Base-by-base conservation (phyloP, 2,329 filamentous ascomycete species). In the Penicillium corylophilum region DNA sequence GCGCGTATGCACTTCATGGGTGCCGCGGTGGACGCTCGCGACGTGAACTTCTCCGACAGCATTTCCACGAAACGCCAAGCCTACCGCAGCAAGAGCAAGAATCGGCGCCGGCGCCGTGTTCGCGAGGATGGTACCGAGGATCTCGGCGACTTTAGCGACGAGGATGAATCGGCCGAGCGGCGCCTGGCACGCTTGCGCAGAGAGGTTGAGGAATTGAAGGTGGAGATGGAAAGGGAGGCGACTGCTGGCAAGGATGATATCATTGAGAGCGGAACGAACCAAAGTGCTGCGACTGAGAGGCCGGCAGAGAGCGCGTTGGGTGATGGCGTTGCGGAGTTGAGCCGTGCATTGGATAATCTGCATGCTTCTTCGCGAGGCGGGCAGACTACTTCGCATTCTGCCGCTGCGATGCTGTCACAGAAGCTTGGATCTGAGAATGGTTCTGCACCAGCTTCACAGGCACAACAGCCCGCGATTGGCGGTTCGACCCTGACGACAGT, bases 11-110 rank as follows among this genome's bases (percentile, higher is more conserved):
- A 86, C 39, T 99, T 99, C 69, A 79, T 87, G 48, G 86, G 89
- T 2, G 79, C 88, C 9, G 81, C 83, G 36, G 84, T 95, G 28
- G 88, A 95, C 66, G 86, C 90, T 5, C 81, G 82, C 46, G 84
- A 87, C 20, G 89, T 88, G 22, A 90, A 96, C 71, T 94, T 96
- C 70, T 95, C 92, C 2, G 92, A 96, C 71, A 87, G 92, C 47
- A 85, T 97, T 33, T 85, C 85, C 53, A 84, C 84, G 42, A 93
- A 93, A 71, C 83, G 89, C 56, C 90, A 88, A 71, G 90, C 90
- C 22, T 96, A 96, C 76, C 86, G 85, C 60, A 85, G 86, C 31
- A 86, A 87, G 6, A 89, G 81, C 43, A 61, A 55, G 9, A 60
- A 48, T 18, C 54, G 51, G 13, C 82, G 87, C 44, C 82, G 85